Conservation (phyloP, 73 alveolate species). For the Paramecium biaurelia region DNA sequence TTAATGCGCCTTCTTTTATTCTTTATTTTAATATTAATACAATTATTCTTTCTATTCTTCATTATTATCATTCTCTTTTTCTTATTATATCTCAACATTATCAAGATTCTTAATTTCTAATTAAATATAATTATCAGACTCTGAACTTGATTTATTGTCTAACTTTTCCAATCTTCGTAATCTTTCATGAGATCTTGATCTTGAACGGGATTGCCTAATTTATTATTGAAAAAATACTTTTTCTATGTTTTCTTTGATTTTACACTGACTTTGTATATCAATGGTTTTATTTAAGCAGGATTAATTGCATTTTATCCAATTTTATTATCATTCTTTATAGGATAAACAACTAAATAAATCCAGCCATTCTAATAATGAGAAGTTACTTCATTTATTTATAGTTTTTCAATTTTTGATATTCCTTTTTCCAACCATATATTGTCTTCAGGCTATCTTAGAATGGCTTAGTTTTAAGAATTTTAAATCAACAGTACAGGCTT, state of each 20-base stretch:
- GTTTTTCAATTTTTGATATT: neutral
- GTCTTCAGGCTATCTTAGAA: conserved; percentile 9
- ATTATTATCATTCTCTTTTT: neutral
- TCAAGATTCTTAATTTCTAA: neutral
- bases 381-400: conserved; percentile 24
- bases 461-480: neutral
- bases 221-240: neutral
- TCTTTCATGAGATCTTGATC: conserved; percentile 26
- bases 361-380: conserved; percentile 32
- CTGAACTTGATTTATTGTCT: neutral
- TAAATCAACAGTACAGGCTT: neutral
- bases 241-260: conserved; percentile 21
- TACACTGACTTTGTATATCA: neutral
- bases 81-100: neutral
- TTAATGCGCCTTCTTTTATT: neutral
- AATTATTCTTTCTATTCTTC: neutral
- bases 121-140: neutral
- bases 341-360: conserved; percentile 35
- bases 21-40: neutral
- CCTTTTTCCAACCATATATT: neutral
- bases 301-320: neutral
- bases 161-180: conserved; percentile 14
- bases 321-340: neutral
- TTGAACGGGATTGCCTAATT: neutral
- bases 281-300: conserved; percentile 4